These are phyloP conservation scores for Sparassis latifolia DNA, from an alignment of 1,284 basidiomycete species.

Conservation along the genomic window DNA sequence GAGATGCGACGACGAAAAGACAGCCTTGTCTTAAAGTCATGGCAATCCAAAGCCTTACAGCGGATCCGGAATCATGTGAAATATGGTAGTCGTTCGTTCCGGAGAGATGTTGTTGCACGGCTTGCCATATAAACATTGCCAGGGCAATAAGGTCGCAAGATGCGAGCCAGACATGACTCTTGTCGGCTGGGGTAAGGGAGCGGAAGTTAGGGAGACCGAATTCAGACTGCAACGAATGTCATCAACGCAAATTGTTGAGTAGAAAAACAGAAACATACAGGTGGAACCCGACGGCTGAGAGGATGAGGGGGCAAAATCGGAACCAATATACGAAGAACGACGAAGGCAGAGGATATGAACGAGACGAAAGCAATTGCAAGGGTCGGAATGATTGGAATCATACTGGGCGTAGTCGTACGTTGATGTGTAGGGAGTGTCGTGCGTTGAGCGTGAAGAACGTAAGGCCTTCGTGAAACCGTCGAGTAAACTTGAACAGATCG, in stretches of 20 bases:
- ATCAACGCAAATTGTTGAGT: slow-evolving; percentile 14
- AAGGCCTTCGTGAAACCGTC: slow-evolving; percentile 30
- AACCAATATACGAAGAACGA: slow-evolving; percentile 64
- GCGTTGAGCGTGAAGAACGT: slow-evolving; percentile 27
- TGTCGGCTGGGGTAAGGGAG: slow-evolving; percentile 56
- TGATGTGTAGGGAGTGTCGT: slow-evolving; percentile 24
- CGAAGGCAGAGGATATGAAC: slow-evolving; percentile 61
- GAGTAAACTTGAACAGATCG: slow-evolving; percentile 23
- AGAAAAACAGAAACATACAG: slow-evolving; percentile 36
- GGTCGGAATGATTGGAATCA: slow-evolving; percentile 60
- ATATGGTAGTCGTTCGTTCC: slow-evolving; percentile 35
- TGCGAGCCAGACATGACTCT: slow-evolving; percentile 67
- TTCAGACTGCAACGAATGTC: slow-evolving; percentile 41
- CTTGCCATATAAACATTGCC: slow-evolving; percentile 58
- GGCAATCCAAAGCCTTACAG: slow-evolving; percentile 55
- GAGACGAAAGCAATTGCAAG: slow-evolving; percentile 62
- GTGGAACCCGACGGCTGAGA: slow-evolving; percentile 61
- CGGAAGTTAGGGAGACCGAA: slow-evolving; percentile 64
- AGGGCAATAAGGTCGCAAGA: slow-evolving; percentile 56
- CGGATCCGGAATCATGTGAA: slow-evolving; percentile 41
- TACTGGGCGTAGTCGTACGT: slow-evolving; percentile 26
- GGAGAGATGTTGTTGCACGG: slow-evolving; percentile 42
- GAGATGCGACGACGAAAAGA: slow-evolving; percentile 48
- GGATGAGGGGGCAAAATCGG: slow-evolving; percentile 66
- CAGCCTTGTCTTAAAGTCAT: slow-evolving; percentile 59